Conservation (phyloP, 768 basidiomycete genomes). For the Polyporus arcularius region DNA sequence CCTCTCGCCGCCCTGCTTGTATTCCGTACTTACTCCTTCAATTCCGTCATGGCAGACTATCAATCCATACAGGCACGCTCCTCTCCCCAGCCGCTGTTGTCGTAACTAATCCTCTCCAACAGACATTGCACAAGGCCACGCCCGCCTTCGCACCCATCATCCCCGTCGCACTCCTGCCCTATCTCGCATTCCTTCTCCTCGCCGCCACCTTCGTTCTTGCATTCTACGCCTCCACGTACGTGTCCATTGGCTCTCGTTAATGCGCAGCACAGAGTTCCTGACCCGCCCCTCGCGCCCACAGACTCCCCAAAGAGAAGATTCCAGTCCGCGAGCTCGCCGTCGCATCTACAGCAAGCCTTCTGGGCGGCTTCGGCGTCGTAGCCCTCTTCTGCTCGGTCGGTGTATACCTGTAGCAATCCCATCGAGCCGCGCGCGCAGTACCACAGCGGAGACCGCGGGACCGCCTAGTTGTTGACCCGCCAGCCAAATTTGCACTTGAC, state of each 20-base stretch:
- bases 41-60: constrained; percentile 55
- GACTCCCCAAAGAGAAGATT: constrained; percentile 73
- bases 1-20: neutral
- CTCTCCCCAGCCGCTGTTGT: neutral
- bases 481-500: constrained; percentile 67
- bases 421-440: constrained; percentile 1
- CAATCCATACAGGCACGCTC: constrained; percentile 50
- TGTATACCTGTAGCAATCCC: constrained; percentile 66
- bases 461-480: too few species aligned
- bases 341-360: constrained; percentile 69
- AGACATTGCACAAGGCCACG: constrained; percentile 65
- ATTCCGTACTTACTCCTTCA: constrained; percentile 3
- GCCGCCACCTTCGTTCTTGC: constrained; percentile 77
- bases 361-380: constrained; percentile 88
- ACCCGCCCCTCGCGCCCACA: constrained; percentile 34
- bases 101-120: constrained; percentile 7
- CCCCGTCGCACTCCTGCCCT: constrained; percentile 68
- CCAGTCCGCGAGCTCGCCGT: constrained; percentile 69
- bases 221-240: constrained; percentile 90
- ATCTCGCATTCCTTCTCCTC: constrained; percentile 73
- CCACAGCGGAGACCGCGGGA: neutral
- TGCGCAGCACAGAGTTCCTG: constrained; percentile 10
- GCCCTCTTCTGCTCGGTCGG: constrained; percentile 86
- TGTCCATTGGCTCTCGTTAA: constrained; percentile 1
- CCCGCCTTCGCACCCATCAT: constrained; percentile 75